Evolutionary conservation across 2,329 filamentous ascomycete genomes (phyloP).

Genomic region (Raffaelea ambrosiae): DNA sequence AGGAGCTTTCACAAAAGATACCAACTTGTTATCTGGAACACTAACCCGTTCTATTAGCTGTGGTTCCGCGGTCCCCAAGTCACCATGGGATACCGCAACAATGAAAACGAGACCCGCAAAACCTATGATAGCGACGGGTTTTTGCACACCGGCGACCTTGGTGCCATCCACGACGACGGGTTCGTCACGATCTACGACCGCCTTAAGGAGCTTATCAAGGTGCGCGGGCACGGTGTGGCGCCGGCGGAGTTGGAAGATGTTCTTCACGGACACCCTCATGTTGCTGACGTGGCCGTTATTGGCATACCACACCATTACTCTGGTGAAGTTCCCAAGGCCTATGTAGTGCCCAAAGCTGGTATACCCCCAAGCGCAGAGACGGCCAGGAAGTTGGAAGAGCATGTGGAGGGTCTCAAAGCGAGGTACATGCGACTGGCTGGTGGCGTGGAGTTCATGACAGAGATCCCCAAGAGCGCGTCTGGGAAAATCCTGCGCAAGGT

Average conservation of each 20-base stretch:
- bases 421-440: slow-evolving; percentile 42
- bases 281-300: slow-evolving; percentile 50
- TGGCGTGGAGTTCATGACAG: slow-evolving; percentile 44
- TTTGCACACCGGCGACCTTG: slow-evolving; percentile 52
- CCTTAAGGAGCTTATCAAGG: slow-evolving; percentile 62
- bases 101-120: slow-evolving; percentile 31
- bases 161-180: slow-evolving; percentile 44
- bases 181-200: slow-evolving; percentile 51
- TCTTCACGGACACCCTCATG: slow-evolving; percentile 45
- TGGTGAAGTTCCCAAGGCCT: slow-evolving; percentile 50
- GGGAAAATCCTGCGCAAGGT: slow-evolving; percentile 48
- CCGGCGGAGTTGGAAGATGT: slow-evolving; percentile 57
- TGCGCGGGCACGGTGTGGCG: slow-evolving; percentile 54
- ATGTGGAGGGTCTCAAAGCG: slow-evolving; percentile 15
- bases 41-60: not conserved
- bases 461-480: slow-evolving; percentile 37
- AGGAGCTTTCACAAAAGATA: slow-evolving; percentile 17
- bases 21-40: slow-evolving; percentile 15
- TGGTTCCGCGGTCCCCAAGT: slow-evolving; percentile 37
- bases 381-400: not conserved
- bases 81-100: slow-evolving; percentile 40
- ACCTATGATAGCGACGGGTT: slow-evolving; percentile 47
- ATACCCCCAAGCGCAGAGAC: not conserved
- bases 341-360: slow-evolving; percentile 30
- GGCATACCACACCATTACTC: slow-evolving; percentile 45